Conservation (phyloP, 768 basidiomycete genomes). For the Tricholomella constricta region DNA sequence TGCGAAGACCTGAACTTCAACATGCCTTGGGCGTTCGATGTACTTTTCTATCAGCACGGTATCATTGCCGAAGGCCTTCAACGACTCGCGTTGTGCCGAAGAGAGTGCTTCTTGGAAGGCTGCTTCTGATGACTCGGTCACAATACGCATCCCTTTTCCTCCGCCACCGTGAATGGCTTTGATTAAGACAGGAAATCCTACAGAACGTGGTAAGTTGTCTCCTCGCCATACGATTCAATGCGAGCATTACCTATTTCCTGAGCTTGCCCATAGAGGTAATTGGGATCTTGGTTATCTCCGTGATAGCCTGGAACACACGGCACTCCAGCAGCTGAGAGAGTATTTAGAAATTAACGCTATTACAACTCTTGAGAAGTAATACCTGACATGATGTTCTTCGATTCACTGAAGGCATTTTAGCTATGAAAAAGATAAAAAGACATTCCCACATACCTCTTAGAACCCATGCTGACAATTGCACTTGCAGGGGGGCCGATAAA, state of each 20-base stretch:
- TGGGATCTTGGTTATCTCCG: constrained; percentile 74
- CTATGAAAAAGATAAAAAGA: neutral
- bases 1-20: constrained; percentile 95
- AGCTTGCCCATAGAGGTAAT: constrained; percentile 69
- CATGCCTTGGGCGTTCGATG: constrained; percentile 82
- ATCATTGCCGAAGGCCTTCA: constrained; percentile 86
- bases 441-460: constrained; percentile 67
- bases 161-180: constrained; percentile 97
- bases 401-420: constrained; percentile 59
- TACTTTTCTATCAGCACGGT: constrained; percentile 89
- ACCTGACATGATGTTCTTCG: constrained; percentile 94
- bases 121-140: constrained; percentile 51
- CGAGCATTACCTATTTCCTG: constrained; percentile 59
- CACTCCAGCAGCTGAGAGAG: constrained; percentile 70
- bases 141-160: constrained; percentile 93
- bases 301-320: constrained; percentile 97
- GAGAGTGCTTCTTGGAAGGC: constrained; percentile 80
- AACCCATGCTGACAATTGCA: constrained; percentile 94
- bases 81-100: constrained; percentile 88
- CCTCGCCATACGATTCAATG: neutral
- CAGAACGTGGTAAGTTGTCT: neutral
- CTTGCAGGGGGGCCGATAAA: constrained; percentile 90
- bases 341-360: neutral
- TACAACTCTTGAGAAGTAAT: constrained; percentile 19
- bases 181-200: constrained; percentile 89